Evolutionary conservation across 768 basidiomycete genomes (phyloP), one percentile per base, ranked within the genome.

Genomic region (Amanita muscaria): DNA sequence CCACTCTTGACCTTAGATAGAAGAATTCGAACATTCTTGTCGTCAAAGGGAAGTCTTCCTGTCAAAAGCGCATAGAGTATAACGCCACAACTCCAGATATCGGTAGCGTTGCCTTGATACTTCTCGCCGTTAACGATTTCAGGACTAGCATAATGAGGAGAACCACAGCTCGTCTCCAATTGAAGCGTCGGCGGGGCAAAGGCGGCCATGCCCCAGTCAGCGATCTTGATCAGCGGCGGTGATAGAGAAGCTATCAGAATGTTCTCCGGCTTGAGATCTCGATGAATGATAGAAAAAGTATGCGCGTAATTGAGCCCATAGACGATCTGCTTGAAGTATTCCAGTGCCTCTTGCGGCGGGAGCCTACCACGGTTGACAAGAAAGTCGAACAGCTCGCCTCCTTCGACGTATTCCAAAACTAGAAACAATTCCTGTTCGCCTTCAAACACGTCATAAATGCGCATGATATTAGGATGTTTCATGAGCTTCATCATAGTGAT

Each of bases 401-500:
- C 91, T 63, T 92, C 82, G 40, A 97, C 84, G 58, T 93, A 97
- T 64, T 97, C 94, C 41, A 97, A 75, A 25, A 97, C 82, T 24
- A 97, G 79, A 64, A 85, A 96, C 32, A 97, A 80, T 53, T 94
- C 88, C 56, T 76, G 82, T 32, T 87, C 80, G 58, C 88, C 87
- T 65, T 97, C 91, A 64, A 87, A 96, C 43, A 97, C 93, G 58
- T 98, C 93, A 63, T 89, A 92, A 31, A 98, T 83, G 49, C 85
- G 80, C 70, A 97, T 79, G 55, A 98, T 90, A 64, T 96, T 96
- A 1, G 91, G 93, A 59, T 98, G 93, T 57, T 93, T 88, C 82
- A 98, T 92, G 54, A 97, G 83, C 63, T 97, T 98, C 93, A 98
- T 94, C 82, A 97, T 92, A 45, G 88, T 89, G 49, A 98, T 94